Conservation (phyloP, 139 green algal species). For the Chlamydomonas incerta region DNA sequence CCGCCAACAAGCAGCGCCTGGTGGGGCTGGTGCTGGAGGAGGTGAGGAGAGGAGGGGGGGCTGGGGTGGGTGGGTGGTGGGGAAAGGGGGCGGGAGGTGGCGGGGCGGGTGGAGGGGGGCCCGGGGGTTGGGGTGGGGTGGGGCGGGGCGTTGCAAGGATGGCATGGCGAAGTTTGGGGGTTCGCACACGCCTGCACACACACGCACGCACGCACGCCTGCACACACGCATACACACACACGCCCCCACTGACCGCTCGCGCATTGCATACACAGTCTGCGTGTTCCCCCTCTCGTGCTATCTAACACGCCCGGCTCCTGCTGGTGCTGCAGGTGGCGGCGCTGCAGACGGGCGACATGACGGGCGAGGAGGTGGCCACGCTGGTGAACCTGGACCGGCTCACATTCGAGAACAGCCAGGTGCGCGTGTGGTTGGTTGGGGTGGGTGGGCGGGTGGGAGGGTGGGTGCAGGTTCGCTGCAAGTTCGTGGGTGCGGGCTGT, state of each 20-base stretch:
- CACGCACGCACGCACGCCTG: neutral
- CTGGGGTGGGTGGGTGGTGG: neutral
- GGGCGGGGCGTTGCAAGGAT: too few relatives aligned
- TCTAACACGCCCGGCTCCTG: neutral
- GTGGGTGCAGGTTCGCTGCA: neutral
- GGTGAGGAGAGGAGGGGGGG: conserved; percentile 38
- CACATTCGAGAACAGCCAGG: conserved; percentile 67
- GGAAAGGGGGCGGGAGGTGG: too few relatives aligned
- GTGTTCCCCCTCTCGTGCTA: neutral
- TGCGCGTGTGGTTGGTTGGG: conserved; percentile 14
- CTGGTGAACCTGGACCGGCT: conserved; percentile 75
- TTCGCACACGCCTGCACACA: neutral
- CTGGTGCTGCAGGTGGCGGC: conserved; percentile 4
- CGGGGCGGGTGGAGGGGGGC: too few relatives aligned
- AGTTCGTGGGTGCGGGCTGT: neutral
- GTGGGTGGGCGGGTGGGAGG: neutral
- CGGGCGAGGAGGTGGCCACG: conserved; percentile 74
- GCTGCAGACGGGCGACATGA: conserved; percentile 68
- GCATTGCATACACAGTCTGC: too few relatives aligned
- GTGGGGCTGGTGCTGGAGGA: conserved; percentile 73
- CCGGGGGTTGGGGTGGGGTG: too few relatives aligned
- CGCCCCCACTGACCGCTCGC: neutral
- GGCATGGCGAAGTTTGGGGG: too few relatives aligned
- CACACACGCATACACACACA: neutral
- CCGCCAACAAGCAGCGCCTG: conserved; percentile 63